Conservation (phyloP, 2,329 filamentous ascomycete genomes). For the Cladosporium sp. region DNA sequence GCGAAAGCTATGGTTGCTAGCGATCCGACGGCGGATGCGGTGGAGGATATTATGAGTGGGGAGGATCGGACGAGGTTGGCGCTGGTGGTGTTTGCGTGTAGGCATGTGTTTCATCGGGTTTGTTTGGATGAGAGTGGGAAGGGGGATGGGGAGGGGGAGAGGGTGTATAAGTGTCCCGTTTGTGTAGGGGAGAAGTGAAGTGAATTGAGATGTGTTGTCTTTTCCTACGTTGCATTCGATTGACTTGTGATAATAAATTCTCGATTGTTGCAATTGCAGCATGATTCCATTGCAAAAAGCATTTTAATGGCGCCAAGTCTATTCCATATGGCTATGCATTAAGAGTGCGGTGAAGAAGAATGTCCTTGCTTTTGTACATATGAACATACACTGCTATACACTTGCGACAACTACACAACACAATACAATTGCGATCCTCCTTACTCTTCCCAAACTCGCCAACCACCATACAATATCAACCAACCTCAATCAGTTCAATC, state of each 20-base stretch:
- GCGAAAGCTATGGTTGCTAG: conserved; percentile 50
- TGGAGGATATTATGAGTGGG: conserved; percentile 28
- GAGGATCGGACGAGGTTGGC: conserved; percentile 48
- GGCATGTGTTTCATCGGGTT: conserved; percentile 69
- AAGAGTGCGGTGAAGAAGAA: too few relatives aligned
- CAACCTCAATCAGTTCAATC: neutral
- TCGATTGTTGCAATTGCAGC: too few relatives aligned
- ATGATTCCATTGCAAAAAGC: too few relatives aligned
- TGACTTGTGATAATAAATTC: too few relatives aligned
- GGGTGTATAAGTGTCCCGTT: conserved; percentile 38
- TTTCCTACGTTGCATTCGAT: neutral
- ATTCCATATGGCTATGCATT: too few relatives aligned
- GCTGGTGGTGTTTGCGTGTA: conserved; percentile 68
- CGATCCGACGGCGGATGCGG: conserved; percentile 40
- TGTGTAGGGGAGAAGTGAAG: conserved; percentile 29
- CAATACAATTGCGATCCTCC: neutral
- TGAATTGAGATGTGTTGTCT: neutral
- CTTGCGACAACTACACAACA: neutral
- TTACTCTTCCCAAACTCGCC: neutral
- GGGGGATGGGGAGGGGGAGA: conserved; percentile 13
- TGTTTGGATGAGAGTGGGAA: conserved; percentile 59
- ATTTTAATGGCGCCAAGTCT: too few relatives aligned
- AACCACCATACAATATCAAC: neutral
- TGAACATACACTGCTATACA: neutral
- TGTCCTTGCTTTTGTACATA: neutral